Percentiles rank a stretch among this genome's conserved stretches.
Conservation (phyloP, 768 basidiomycete species). For the Tubosaeta sp. region DNA sequence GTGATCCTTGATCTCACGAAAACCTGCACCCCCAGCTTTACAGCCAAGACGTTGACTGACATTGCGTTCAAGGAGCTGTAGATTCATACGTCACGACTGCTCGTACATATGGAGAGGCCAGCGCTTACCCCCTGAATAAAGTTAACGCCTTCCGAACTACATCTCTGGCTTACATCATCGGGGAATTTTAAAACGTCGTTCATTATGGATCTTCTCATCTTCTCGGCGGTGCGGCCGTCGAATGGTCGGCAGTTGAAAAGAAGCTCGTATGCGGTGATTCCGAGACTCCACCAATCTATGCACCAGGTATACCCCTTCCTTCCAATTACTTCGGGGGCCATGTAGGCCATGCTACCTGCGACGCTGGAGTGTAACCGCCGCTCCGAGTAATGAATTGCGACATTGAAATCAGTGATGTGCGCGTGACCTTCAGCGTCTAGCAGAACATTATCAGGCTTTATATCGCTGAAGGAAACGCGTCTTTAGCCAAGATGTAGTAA, state of each 20-base stretch:
- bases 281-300: conserved; percentile 96
- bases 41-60: conserved; percentile 78
- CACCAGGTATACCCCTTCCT: conserved; percentile 91
- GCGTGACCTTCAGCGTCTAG: conserved; percentile 93
- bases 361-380: conserved; percentile 85
- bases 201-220: conserved; percentile 82
- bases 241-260: conserved; percentile 81
- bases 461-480: conserved; percentile 52
- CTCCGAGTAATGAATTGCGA: conserved; percentile 96
- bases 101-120: not conserved
- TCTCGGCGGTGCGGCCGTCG: conserved; percentile 84
- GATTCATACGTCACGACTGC: conserved; percentile 8
- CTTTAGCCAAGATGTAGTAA: conserved; percentile 4
- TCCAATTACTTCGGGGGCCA: conserved; percentile 95
- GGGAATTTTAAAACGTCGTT: conserved; percentile 79
- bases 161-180: conserved; percentile 55
- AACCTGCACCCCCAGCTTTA: conserved; percentile 58
- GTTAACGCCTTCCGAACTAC: conserved; percentile 61
- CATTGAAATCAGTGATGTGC: conserved; percentile 98
- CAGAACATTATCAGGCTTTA: conserved; percentile 97
- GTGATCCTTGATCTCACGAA: conserved; percentile 75
- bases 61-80: conserved; percentile 82
- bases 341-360: conserved; percentile 98
- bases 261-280: conserved; percentile 88
- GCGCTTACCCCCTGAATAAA: conserved; percentile 63